Percentiles rank a stretch among this genome's conserved stretches.
Conservation (phyloP, 2,329 filamentous ascomycete species). For the Dothiorella sarmentorum region DNA sequence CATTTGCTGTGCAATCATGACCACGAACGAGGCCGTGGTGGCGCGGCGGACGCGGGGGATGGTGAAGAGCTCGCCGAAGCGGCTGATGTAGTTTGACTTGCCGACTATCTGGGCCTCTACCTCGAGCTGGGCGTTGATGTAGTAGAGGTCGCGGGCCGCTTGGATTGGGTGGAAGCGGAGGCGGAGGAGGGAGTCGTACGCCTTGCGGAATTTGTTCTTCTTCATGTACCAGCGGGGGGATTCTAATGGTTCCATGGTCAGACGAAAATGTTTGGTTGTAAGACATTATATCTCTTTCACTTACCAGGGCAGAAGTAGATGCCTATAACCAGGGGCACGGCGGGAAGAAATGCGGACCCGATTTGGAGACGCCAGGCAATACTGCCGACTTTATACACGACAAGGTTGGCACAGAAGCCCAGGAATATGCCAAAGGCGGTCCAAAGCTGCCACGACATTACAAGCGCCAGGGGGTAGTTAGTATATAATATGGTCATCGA, state of each 20-base stretch:
- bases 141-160: constrained; percentile 48
- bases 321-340: constrained; percentile 35
- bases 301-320: constrained; percentile 35
- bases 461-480: no score
- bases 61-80: constrained; percentile 21
- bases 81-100: constrained; percentile 12
- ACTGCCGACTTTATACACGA: constrained; percentile 34
- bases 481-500: no score
- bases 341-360: constrained; percentile 41
- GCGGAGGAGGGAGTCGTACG: constrained; percentile 38
- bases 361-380: constrained; percentile 42
- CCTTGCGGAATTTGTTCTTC: constrained; percentile 37
- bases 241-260: no score
- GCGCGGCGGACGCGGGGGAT: constrained; percentile 30
- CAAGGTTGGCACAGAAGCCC: constrained; percentile 41
- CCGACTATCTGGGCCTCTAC: constrained; percentile 33
- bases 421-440: constrained; percentile 46
- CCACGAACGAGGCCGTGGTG: constrained; percentile 26
- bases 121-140: constrained; percentile 35
- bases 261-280: background rate
- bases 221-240: constrained; percentile 40
- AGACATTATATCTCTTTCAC: background rate
- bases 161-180: constrained; percentile 40
- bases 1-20: constrained; percentile 34
- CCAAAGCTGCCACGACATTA: constrained; percentile 47